phyloP scores from a whole-genome alignment of 768 basidiomycete species.

The Termitomyces sp. region DNA sequence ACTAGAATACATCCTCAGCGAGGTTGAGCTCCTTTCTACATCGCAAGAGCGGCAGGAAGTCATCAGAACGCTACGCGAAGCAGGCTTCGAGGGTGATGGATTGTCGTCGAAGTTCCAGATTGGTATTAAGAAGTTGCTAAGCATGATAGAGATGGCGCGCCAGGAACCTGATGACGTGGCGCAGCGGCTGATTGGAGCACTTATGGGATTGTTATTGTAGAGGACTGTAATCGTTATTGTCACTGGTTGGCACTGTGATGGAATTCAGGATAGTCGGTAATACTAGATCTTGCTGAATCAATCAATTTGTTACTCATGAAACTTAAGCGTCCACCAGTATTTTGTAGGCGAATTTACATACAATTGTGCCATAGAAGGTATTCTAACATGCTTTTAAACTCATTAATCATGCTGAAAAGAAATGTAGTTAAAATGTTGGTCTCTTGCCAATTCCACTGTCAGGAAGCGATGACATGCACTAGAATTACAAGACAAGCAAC shows the following conservation, averaged over 20 bases:
- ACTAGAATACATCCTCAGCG: constrained; percentile 73
- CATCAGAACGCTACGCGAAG: constrained; percentile 63
- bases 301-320: neutral
- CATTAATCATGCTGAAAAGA: too few species aligned
- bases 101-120: constrained; percentile 56
- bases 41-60: constrained; percentile 51
- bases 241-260: neutral
- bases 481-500: neutral
- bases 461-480: too few species aligned
- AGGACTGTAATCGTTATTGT: neutral
- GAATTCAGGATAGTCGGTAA: too few species aligned
- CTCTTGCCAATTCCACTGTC: too few species aligned
- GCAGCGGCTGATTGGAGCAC: constrained; percentile 57
- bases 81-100: constrained; percentile 57
- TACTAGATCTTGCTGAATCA: neutral
- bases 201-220: constrained; percentile 50
- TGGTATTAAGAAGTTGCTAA: constrained; percentile 92
- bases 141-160: constrained; percentile 91
- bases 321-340: too few species aligned
- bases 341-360: too few species aligned
- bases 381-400: too few species aligned
- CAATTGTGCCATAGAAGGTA: too few species aligned
- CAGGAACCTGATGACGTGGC: constrained; percentile 88
- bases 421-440: too few species aligned
- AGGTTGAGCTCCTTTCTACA: constrained; percentile 70